Evolutionary conservation across 2,329 filamentous ascomycete species (phyloP).

Genomic region (Phaeosphaeria sp.): DNA sequence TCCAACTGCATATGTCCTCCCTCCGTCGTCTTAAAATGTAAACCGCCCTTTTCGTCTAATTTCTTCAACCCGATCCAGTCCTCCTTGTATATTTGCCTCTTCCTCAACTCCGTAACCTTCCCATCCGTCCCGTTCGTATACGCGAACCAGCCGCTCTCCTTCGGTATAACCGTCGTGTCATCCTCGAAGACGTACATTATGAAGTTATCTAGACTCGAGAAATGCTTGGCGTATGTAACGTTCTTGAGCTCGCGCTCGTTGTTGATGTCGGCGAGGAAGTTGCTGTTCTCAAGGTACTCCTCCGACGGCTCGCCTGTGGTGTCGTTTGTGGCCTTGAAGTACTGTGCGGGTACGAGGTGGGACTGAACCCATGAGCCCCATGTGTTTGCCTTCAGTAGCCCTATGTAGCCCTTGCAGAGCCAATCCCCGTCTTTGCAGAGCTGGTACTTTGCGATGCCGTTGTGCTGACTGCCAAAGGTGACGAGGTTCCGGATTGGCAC

Average conservation of each 20-base stretch:
- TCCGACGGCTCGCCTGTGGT: conserved; percentile 62
- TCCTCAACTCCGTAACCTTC: conserved; percentile 69
- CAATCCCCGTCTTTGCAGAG: conserved; percentile 75
- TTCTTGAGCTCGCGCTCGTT: conserved; percentile 86
- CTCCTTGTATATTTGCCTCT: conserved; percentile 79
- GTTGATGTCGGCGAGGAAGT: conserved; percentile 94
- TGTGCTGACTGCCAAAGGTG: conserved; percentile 91
- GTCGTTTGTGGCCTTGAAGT: conserved; percentile 76
- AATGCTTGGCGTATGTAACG: conserved; percentile 71
- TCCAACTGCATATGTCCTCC: conserved; percentile 85
- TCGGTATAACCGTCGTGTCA: conserved; percentile 85
- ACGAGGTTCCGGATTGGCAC: conserved; percentile 75
- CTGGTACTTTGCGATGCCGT: conserved; percentile 86
- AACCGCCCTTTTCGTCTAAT: conserved; percentile 78
- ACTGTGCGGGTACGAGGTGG: conserved; percentile 89
- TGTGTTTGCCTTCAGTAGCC: conserved; percentile 77
- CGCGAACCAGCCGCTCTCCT: conserved; percentile 89
- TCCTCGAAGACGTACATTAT: conserved; percentile 91
- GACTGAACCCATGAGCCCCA: conserved; percentile 82
- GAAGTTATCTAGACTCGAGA: conserved; percentile 75
- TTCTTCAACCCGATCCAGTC: conserved; percentile 89
- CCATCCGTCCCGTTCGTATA: conserved; percentile 72
- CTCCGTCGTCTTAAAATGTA: conserved; percentile 75
- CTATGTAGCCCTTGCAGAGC: conserved; percentile 81
- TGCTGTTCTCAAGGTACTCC: conserved; percentile 78